Evolutionary conservation across 768 basidiomycete genomes (phyloP).

Genomic region (Pleurotus platypus): DNA sequence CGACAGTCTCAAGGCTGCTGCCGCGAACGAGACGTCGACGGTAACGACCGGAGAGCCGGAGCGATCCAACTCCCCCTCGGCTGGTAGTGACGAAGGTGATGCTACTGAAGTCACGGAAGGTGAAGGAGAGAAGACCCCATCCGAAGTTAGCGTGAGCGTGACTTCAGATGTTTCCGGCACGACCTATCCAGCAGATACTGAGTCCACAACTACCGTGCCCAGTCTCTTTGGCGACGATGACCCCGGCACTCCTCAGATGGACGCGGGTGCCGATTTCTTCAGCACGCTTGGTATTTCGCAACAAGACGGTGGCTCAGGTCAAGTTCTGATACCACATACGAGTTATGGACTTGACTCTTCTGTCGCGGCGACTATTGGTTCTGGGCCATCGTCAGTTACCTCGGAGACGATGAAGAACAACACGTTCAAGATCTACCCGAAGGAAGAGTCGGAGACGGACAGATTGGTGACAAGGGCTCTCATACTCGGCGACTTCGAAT

Average conservation of each 20-base stretch:
- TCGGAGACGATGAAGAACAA: conserved; percentile 73
- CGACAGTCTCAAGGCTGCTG: conserved; percentile 58
- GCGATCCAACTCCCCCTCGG: conserved; percentile 36
- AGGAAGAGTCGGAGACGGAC: conserved; percentile 84
- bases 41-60: conserved; percentile 86
- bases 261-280: conserved; percentile 84
- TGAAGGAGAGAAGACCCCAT: conserved; percentile 60
- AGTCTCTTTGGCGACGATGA: conserved; percentile 84
- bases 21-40: conserved; percentile 45
- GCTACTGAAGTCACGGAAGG: conserved; percentile 27
- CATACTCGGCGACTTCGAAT: conserved; percentile 93
- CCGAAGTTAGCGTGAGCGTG: conserved; percentile 66
- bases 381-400: conserved; percentile 77
- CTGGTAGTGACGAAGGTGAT: conserved; percentile 32
- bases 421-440: conserved; percentile 88
- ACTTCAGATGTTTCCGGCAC: conserved; percentile 59
- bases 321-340: conserved; percentile 70
- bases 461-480: conserved; percentile 87
- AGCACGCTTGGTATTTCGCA: conserved; percentile 63
- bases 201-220: conserved; percentile 79
- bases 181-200: conserved; percentile 58
- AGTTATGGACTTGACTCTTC: conserved; percentile 83
- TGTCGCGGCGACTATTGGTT: conserved; percentile 94
- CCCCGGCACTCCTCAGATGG: conserved; percentile 61
- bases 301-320: conserved; percentile 28